Base-by-base conservation (phyloP, 2,329 filamentous ascomycete genomes). In the Neofusicoccum ribis region DNA sequence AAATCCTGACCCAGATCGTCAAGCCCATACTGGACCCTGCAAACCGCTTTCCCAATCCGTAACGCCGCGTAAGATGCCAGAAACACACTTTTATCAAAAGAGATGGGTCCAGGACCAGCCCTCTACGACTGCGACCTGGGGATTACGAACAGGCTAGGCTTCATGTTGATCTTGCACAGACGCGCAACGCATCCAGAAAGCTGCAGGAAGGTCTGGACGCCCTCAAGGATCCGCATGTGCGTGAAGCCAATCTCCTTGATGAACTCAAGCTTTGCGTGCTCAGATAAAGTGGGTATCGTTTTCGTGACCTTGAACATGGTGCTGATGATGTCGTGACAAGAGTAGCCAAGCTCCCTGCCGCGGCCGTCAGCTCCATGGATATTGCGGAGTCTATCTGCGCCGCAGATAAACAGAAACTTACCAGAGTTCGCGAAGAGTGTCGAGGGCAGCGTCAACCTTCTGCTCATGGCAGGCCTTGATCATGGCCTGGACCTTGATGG, bases 241-340 rank as follows among this genome's bases (percentile, higher is more conserved):
- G 95, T 96, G 79, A 98, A 98, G 62, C 95, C 95, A 78, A 99
- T 99, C 80, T 97, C 95, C 81, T 93, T 94, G 81, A 98, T 96
- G 72, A 98, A 99, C 76, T 98, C 94, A 67, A 99, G 83, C 82
- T 97, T 97, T 15, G 93, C 89, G 78, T 98, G 93, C 80, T 99
- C 95, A 70, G 92, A 95, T 65, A 99, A 82, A 1, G 90, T 92
- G 1, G 92, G 91, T 66, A 98, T 93, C 1, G 93, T 96, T 83
- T 98, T 99, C 51, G 95, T 98, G 67, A 99, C 95, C 74, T 90
- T 89, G 84, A 99, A 98, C 95, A 99, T 99, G 67, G 94, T 99
- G 80, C 91, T 96, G 78, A 99, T 96, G 72, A 99, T 97, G 78
- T 99, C 95, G 81, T 99, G 94, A 71, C 92, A 96, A n/a, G 92